Conservation (phyloP, 169 alveolate species). For the Besnoitia besnoiti region DNA sequence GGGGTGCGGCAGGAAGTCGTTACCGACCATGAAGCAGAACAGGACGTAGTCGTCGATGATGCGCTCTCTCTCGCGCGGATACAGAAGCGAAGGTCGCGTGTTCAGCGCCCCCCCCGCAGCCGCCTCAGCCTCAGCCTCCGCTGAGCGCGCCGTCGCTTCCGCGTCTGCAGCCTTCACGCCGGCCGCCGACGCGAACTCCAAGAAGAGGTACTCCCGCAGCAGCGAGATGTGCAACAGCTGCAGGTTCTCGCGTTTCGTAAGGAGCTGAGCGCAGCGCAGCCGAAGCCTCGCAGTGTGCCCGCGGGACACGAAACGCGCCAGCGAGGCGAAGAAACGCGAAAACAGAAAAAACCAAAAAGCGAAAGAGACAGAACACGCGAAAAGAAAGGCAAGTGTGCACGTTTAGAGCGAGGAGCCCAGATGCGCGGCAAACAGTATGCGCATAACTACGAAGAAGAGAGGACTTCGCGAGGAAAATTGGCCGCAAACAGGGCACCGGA, state of each 20-base stretch:
- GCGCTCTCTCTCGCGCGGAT: slow-evolving; percentile 61
- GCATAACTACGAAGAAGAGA: no score
- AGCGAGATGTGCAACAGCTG: slow-evolving; percentile 75
- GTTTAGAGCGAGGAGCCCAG: not conserved
- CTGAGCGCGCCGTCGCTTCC: not conserved
- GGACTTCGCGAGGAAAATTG: no score
- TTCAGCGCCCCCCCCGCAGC: not conserved
- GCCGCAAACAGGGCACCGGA: not conserved
- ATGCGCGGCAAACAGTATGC: not conserved
- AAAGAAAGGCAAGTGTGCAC: not conserved
- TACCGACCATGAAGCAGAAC: slow-evolving; percentile 83
- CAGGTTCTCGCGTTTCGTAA: slow-evolving; percentile 72
- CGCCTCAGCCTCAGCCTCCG: not conserved
- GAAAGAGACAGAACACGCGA: not conserved
- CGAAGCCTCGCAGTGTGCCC: not conserved
- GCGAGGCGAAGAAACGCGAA: not conserved
- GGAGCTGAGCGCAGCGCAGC: slow-evolving; percentile 41
- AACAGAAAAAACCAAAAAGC: not conserved
- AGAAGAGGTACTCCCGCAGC: slow-evolving; percentile 72
- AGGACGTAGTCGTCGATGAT: slow-evolving; percentile 72
- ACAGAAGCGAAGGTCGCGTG: not conserved
- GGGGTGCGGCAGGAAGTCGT: slow-evolving; percentile 93
- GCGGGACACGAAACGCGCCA: not conserved
- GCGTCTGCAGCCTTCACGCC: not conserved
- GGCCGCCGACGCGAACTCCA: slow-evolving; percentile 15